Conservation (phyloP, 2,329 filamentous ascomycete species). For the Lecanosticta acicola region DNA sequence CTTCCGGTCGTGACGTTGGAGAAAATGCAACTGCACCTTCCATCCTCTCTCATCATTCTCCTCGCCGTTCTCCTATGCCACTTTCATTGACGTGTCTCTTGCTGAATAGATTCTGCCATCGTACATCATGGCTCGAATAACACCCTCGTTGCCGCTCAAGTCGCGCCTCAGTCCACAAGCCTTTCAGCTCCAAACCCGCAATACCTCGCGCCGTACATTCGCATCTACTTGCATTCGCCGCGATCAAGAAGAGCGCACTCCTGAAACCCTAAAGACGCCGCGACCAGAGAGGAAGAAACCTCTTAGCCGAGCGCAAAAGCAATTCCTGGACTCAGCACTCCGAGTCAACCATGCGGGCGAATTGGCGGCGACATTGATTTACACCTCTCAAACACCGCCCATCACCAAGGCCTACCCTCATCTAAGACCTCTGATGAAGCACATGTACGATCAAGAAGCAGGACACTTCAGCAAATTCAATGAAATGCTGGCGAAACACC, state of each 20-base stretch:
- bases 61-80: background rate
- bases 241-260: constrained; percentile 18
- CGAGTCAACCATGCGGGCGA: constrained; percentile 97
- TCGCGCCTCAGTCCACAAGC: constrained; percentile 25
- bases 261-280: constrained; percentile 16
- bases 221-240: constrained; percentile 13
- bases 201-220: constrained; percentile 16
- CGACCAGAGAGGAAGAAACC: constrained; percentile 18
- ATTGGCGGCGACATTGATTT: constrained; percentile 93
- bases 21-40: background rate
- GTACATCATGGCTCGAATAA: constrained; percentile 3
- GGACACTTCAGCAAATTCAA: constrained; percentile 86
- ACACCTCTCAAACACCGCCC: constrained; percentile 79
- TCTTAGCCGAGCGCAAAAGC: constrained; percentile 51
- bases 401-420: constrained; percentile 76
- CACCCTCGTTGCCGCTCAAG: constrained; percentile 23
- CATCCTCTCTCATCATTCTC: background rate
- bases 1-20: constrained; percentile 1
- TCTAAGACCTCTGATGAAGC: constrained; percentile 82
- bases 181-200: constrained; percentile 27
- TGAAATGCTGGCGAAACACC: constrained; percentile 71
- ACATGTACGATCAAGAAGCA: constrained; percentile 97
- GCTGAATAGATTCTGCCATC: background rate
- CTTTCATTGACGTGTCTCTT: too few species aligned
- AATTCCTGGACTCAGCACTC: constrained; percentile 72